phyloP scores from a whole-genome alignment of 2,329 filamentous ascomycete species.

The Monilinia fructigena region DNA sequence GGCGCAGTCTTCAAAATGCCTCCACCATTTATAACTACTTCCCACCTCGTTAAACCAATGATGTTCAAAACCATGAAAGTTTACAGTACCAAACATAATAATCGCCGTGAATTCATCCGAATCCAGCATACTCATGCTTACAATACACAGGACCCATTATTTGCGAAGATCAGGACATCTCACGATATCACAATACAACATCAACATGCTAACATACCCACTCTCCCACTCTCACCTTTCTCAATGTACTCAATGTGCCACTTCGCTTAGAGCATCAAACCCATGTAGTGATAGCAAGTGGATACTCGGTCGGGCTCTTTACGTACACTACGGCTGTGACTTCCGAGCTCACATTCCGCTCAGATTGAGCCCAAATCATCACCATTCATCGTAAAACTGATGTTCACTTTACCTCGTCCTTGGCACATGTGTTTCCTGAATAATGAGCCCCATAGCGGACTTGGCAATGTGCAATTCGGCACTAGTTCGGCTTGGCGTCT shows the following conservation, averaged over 20 bases:
- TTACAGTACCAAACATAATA: no score
- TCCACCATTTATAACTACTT: no score
- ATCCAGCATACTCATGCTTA: neutral
- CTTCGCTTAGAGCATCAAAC: neutral
- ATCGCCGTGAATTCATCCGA: neutral
- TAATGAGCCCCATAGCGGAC: no score
- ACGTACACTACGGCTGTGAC: neutral
- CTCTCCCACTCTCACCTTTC: neutral
- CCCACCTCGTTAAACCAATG: neutral
- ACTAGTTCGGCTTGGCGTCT: no score
- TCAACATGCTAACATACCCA: neutral
- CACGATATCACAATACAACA: neutral
- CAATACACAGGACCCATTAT: neutral
- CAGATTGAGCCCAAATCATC: no score
- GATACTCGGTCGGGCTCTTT: neutral
- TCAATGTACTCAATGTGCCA: neutral
- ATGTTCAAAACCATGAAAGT: no score
- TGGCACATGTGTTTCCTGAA: no score
- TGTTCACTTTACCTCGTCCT: no score
- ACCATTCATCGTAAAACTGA: no score
- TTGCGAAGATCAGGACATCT: neutral
- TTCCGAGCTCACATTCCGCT: neutral
- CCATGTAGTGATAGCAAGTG: neutral
- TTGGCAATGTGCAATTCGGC: no score
- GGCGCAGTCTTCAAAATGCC: neutral